Base-by-base conservation (phyloP, 257 asterid species). In the Primulina eburnea region DNA sequence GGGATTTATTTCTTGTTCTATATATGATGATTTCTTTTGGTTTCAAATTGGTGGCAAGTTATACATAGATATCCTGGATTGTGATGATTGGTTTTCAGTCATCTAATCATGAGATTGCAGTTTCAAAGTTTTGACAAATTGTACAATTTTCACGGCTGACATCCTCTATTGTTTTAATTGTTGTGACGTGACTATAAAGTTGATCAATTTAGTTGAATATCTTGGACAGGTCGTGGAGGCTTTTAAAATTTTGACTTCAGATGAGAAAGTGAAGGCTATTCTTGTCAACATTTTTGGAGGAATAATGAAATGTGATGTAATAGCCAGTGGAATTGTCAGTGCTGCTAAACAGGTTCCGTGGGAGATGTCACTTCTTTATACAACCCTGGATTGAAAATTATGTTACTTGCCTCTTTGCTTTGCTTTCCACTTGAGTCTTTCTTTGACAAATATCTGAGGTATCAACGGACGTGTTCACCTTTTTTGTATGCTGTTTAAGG, bases 241-340 rank as follows among this genome's bases (percentile, higher is more conserved):
- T 71, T 94, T 94, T 71, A 94, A 91, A 79, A 94, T 94, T 74
- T 80, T 94, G 81, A 94, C 99, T 26, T 86, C 99, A 40, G 99
- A 94, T 75, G 95, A 94, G 57, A 94, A 91, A 82, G 99, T 94
- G 78, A 94, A 91, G 81, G 99, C 93, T 69, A 94, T 94, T 71
- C 84, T 94, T 69, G 99, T 94, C 78, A 91, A 94, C 88, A 91
- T 94, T 67, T 94, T 94, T 77, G 99, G 99, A 75, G 99, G 99
- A 79, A 94, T 94, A 59, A 94, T 94, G 99, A 91, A 94, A 84
- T 94, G 99, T 50, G 99, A 94, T 71, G 90, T 94, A 11, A 94
- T 94, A 72, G 97, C 99, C 73, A 86, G 97, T 74, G 99, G 99
- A 71, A 94, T 94, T 64, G 99, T 91, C 77, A 94, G 89, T 85